Conservation (phyloP, 805 yeast species). For the Zygotorulaspora florentina region DNA sequence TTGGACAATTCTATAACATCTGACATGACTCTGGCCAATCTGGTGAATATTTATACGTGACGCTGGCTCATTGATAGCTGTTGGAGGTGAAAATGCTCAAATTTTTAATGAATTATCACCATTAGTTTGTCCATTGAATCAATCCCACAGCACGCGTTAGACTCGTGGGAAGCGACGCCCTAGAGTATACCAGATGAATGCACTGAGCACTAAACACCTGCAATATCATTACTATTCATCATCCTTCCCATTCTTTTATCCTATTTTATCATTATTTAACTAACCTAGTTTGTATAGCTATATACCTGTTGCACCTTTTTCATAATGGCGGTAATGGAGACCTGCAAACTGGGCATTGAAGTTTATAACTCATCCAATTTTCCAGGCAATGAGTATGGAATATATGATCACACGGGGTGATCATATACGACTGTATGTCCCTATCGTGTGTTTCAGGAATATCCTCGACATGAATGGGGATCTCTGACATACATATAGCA, state of each 20-base stretch:
- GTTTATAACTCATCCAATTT: conserved; percentile 87
- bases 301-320: conserved; percentile 6
- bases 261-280: neutral
- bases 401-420: conserved; percentile 87
- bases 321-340: conserved; percentile 77
- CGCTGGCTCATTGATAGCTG: conserved; percentile 1
- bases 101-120: neutral
- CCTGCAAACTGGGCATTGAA: conserved; percentile 94
- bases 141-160: conserved; percentile 10
- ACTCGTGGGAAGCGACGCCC: conserved; percentile 15
- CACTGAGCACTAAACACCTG: too few relatives aligned
- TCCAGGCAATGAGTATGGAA: conserved; percentile 89
- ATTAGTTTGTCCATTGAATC: conserved; percentile 12
- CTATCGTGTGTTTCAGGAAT: conserved; percentile 37
- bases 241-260: neutral
- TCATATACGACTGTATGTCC: conserved; percentile 53
- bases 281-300: neutral
- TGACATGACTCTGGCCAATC: conserved; percentile 5
- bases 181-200: neutral
- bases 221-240: too few relatives aligned
- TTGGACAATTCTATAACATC: conserved; percentile 4
- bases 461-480: conserved; percentile 38
- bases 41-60: neutral
- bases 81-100: neutral
- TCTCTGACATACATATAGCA: conserved; percentile 82